Conservation (phyloP, 495 filamentous ascomycete species). For the Stereocaulon alpinum region DNA sequence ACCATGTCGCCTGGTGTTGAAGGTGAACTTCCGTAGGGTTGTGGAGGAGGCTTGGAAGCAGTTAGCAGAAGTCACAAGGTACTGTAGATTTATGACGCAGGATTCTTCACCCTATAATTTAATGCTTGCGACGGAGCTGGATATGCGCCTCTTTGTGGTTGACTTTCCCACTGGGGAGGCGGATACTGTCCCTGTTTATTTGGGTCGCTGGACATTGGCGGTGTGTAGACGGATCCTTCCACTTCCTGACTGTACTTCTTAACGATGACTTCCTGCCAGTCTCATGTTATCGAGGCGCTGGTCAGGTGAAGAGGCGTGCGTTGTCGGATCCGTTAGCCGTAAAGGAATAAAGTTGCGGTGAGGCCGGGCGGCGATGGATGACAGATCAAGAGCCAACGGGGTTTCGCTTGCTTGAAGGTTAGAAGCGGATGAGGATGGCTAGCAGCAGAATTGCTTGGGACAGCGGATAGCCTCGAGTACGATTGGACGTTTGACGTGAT, state of each 20-base stretch:
- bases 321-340: conserved; percentile 7
- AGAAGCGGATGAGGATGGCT: conserved; percentile 17
- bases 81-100: conserved; percentile 14
- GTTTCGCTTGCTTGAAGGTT: conserved; percentile 17
- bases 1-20: conserved; percentile 25
- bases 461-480: too few species aligned
- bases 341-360: conserved; percentile 22
- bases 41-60: conserved; percentile 34
- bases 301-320: conserved; percentile 1
- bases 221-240: conserved; percentile 4
- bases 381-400: conserved; percentile 3
- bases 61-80: conserved; percentile 8
- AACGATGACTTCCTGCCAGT: conserved; percentile 1
- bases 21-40: conserved; percentile 20
- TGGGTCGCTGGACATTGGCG: conserved; percentile 43
- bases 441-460: too few species aligned
- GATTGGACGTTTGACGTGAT: not conserved
- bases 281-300: conserved; percentile 12
- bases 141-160: conserved; percentile 36
- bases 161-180: conserved; percentile 36
- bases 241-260: conserved; percentile 6
- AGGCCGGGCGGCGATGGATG: conserved; percentile 10
- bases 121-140: conserved; percentile 26
- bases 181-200: conserved; percentile 39
- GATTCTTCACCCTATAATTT: conserved; percentile 36